Percentiles rank a stretch among this genome's conserved stretches.
phyloP scores from a whole-genome alignment of 2,329 filamentous ascomycete species.

The Sordariomycetes sp. region DNA sequence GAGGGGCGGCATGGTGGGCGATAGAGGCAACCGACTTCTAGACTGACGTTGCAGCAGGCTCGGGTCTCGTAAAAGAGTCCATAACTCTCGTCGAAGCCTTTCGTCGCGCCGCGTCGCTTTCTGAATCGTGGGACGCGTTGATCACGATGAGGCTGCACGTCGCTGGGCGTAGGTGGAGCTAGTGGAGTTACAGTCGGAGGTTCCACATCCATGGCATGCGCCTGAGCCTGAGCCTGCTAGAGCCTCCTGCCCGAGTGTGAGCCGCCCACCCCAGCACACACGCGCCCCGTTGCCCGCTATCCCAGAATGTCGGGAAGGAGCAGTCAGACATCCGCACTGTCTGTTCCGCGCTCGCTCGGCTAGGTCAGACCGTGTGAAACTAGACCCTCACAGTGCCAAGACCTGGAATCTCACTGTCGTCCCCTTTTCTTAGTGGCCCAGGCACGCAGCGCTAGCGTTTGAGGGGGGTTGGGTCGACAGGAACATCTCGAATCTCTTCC shows the following conservation, averaged over 20 bases:
- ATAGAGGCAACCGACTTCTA: too few species aligned
- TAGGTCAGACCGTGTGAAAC: background rate
- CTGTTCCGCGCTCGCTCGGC: background rate
- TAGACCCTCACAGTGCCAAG: background rate
- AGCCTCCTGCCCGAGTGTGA: background rate
- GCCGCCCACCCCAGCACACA: background rate
- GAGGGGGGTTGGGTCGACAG: slow-evolving; percentile 1
- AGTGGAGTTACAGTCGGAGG: too few species aligned
- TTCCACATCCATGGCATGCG: too few species aligned
- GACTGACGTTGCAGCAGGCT: too few species aligned
- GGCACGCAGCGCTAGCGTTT: slow-evolving; percentile 1
- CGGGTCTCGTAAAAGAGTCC: too few species aligned
- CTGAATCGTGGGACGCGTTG: too few species aligned
- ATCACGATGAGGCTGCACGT: too few species aligned
- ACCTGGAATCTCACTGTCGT: background rate
- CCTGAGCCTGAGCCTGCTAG: too few species aligned
- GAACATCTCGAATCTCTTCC: background rate
- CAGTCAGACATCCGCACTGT: background rate
- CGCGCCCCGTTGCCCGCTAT: background rate
- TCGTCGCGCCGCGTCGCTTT: too few species aligned
- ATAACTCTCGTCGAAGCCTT: too few species aligned
- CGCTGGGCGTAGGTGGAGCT: too few species aligned
- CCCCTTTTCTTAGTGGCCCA: background rate
- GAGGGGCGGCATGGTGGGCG: slow-evolving; percentile 21
- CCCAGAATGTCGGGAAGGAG: background rate